These are phyloP conservation scores for Mycena polygramma DNA, from an alignment of 768 basidiomycete genomes.

Conservation along the genomic window DNA sequence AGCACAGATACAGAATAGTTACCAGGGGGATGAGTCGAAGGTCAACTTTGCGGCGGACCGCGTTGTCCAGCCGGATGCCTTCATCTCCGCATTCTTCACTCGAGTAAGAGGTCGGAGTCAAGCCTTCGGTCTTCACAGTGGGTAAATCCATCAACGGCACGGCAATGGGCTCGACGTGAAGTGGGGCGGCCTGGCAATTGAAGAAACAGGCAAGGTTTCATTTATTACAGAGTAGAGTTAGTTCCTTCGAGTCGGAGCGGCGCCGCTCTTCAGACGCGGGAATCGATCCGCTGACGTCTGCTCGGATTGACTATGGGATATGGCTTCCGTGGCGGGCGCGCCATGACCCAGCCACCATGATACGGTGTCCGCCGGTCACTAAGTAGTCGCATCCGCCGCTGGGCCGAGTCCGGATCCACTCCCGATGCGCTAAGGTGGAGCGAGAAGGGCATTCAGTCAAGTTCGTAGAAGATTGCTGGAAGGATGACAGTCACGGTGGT, in stretches of 20 bases:
- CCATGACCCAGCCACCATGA: not conserved
- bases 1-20: constrained; percentile 67
- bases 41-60: constrained; percentile 27
- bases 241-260: not conserved
- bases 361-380: not conserved
- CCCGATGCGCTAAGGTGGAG: not conserved
- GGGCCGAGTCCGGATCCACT: not conserved
- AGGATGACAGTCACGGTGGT: not conserved
- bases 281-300: constrained; percentile 19
- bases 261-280: constrained; percentile 21
- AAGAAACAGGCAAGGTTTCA: constrained; percentile 16
- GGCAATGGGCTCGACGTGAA: constrained; percentile 1
- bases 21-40: constrained; percentile 58
- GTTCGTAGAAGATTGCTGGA: not conserved
- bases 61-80: constrained; percentile 27
- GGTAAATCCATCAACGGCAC: constrained; percentile 8
- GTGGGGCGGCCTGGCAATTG: not conserved
- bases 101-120: constrained; percentile 14
- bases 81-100: constrained; percentile 38
- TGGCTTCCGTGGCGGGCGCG: not conserved
- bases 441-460: not conserved
- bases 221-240: constrained; percentile 16
- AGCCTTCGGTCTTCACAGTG: constrained; percentile 14
- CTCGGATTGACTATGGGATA: not conserved
- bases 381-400: constrained; percentile 8